Base-by-base conservation (phyloP, 2,329 filamentous ascomycete species). In the Capronia americana region DNA sequence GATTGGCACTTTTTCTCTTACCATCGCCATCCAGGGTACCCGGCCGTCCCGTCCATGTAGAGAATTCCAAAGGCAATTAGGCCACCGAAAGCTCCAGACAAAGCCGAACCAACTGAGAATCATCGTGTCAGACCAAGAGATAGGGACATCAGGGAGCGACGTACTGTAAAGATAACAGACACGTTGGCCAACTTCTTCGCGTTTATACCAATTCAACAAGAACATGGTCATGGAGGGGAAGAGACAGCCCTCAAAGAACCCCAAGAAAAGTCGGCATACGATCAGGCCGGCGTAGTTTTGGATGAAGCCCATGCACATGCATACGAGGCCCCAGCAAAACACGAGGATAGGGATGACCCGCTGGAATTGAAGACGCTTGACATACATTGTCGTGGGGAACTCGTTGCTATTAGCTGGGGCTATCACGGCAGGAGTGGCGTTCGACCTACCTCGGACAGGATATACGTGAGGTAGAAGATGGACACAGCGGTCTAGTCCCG, bases 211-310 rank as follows among this genome's bases (percentile, higher is more conserved):
- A 75, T 79, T 79, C 6, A 78, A 77, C 54, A 80, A 64, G 48
- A 79, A 79, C 30, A 80, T 69, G 48, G 78, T 79, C 46, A 80
- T 70, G 44, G 77, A 77, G 0, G 78, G 78, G 44, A 80, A 80
- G 0, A 80, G 70, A 30, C 55, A 66, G 50, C 64, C 64, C 70
- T 88, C 86, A 72, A 87, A 87, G 0, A 83, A 77, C 14, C 86
- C 86, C 2, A 88, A 77, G 61, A 88, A 81, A 69, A 87, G 83
- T 3, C 86, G 78, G 10, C 83, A 81, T 2, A 79, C 80, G 73
- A 87, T 79, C 44, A 88, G 75, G 0, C 79, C 78, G 0, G 73
- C 73, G 71, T 86, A 88, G 38, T 76, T 80, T n/a, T 79, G 78
- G 3, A 83, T 82, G 54, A 83, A 83, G 0, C 84, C 80, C 83